Percentiles rank a stretch among this genome's conserved stretches.
Evolutionary conservation across 2,329 filamentous ascomycete genomes (phyloP).

Genomic region (Beauveria australis): DNA sequence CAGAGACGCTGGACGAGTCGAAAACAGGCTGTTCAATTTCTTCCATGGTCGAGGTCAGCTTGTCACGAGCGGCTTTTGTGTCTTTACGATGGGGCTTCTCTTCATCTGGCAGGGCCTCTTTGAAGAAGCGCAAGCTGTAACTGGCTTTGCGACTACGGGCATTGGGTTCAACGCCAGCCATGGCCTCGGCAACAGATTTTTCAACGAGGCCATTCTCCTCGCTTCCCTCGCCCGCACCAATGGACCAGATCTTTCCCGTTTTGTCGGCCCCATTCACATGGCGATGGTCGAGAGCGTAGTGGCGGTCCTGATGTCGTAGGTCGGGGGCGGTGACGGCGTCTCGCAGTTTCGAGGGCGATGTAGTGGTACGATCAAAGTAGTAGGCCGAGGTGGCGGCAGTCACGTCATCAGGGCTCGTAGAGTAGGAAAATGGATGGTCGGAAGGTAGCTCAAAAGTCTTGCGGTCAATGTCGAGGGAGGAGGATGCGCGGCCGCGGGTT

Average conservation of each 20-base stretch:
- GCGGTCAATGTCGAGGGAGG: constrained; percentile 28
- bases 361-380: constrained; percentile 13
- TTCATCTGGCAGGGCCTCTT: constrained; percentile 52
- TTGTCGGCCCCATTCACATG: constrained; percentile 44
- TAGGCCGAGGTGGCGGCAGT: constrained; percentile 17
- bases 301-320: background rate
- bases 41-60: constrained; percentile 29
- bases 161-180: constrained; percentile 54
- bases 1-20: constrained; percentile 5
- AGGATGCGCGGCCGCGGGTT: constrained; percentile 22
- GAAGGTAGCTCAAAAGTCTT: constrained; percentile 15
- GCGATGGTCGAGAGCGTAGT: constrained; percentile 30
- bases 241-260: constrained; percentile 58
- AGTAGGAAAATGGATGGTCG: constrained; percentile 11
- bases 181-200: constrained; percentile 54
- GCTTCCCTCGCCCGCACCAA: constrained; percentile 42
- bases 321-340: background rate
- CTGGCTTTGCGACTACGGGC: constrained; percentile 60
- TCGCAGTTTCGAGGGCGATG: constrained; percentile 8
- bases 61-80: constrained; percentile 31
- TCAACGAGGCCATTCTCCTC: constrained; percentile 52
- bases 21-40: constrained; percentile 19
- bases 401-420: constrained; percentile 21
- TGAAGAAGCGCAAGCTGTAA: constrained; percentile 59
- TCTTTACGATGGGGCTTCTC: constrained; percentile 50